Evolutionary conservation across 202 grass and related monocot species (phyloP).

Genomic region (Brachypodium distachyon): DNA sequence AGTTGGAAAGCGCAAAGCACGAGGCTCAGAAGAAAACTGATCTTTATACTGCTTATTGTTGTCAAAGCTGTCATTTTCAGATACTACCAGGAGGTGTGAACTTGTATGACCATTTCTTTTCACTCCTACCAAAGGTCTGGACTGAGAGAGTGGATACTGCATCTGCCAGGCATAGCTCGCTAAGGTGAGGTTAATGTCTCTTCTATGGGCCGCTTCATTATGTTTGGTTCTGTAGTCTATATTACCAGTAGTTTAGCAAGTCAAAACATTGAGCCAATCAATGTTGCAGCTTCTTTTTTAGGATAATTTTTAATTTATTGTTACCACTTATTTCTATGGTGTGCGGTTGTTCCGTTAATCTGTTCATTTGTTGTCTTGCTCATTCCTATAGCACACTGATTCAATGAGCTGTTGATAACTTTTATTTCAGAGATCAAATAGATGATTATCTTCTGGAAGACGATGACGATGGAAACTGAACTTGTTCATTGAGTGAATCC

Average conservation of each 20-base stretch:
- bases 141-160: slow-evolving; percentile 34
- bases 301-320: neutral
- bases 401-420: slow-evolving; percentile 10
- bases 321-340: neutral
- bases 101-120: slow-evolving; percentile 52
- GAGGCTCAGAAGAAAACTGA: slow-evolving; percentile 34
- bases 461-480: slow-evolving; percentile 23
- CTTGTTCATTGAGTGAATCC: slow-evolving; percentile 1
- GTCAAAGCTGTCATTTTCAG: slow-evolving; percentile 81
- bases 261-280: neutral
- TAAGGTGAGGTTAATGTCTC: slow-evolving; percentile 44
- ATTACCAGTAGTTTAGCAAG: slow-evolving; percentile 5
- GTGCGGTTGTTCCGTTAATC: neutral
- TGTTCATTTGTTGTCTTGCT: neutral
- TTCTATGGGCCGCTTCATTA: slow-evolving; percentile 1
- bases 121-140: slow-evolving; percentile 62
- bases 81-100: slow-evolving; percentile 50
- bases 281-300: neutral
- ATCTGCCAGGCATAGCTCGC: slow-evolving; percentile 22
- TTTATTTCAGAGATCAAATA: slow-evolving; percentile 63
- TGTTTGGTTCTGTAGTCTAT: slow-evolving; percentile 5
- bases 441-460: slow-evolving; percentile 58
- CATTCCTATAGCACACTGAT: slow-evolving; percentile 10
- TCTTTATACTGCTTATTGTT: slow-evolving; percentile 52
- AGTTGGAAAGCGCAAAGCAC: slow-evolving; percentile 47